These are phyloP conservation scores for Adiantum capillusveneris DNA, from an alignment of 75 land plant genomes.

Conservation along the genomic window DNA sequence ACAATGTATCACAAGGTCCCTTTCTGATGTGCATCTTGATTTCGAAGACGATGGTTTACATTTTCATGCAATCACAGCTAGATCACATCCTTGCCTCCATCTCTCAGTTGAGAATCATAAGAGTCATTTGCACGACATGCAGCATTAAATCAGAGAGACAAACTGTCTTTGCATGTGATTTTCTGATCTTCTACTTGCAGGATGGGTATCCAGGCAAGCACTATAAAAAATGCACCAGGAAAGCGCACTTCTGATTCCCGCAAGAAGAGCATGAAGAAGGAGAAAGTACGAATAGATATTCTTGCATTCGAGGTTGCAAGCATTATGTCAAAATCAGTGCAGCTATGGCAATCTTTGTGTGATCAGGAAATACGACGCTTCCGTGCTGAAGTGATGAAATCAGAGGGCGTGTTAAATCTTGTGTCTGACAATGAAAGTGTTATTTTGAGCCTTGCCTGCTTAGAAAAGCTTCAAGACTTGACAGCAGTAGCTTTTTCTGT, in stretches of 20 bases:
- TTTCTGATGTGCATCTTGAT: no score
- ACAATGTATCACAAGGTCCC: no score
- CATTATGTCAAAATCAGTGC: conserved; percentile 71
- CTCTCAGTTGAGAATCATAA: no score
- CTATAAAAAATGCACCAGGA: neutral
- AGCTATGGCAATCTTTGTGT: conserved; percentile 72
- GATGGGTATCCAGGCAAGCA: conserved; percentile 3
- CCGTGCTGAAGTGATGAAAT: conserved; percentile 45
- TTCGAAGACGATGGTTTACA: no score
- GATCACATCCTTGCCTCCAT: no score
- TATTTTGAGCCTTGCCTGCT: conserved; percentile 59
- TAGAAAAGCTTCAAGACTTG: conserved; percentile 83
- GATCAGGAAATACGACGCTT: conserved; percentile 60
- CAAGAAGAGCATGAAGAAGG: conserved; percentile 15
- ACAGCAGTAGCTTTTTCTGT: conserved; percentile 64
- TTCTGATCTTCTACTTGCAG: no score
- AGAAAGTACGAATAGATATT: conserved; percentile 49
- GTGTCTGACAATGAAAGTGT: conserved; percentile 54
- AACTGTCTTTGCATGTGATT: no score
- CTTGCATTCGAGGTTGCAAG: conserved; percentile 95
- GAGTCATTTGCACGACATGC: no score
- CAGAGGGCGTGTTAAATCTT: conserved; percentile 54
- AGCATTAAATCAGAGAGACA: no score
- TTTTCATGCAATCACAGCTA: no score
- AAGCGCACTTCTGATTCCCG: conserved; percentile 7